Evolutionary conservation across 202 grass and related monocot genomes (phyloP), one percentile per base, ranked within the genome.

Genomic region (Hordeum pubiflorum): DNA sequence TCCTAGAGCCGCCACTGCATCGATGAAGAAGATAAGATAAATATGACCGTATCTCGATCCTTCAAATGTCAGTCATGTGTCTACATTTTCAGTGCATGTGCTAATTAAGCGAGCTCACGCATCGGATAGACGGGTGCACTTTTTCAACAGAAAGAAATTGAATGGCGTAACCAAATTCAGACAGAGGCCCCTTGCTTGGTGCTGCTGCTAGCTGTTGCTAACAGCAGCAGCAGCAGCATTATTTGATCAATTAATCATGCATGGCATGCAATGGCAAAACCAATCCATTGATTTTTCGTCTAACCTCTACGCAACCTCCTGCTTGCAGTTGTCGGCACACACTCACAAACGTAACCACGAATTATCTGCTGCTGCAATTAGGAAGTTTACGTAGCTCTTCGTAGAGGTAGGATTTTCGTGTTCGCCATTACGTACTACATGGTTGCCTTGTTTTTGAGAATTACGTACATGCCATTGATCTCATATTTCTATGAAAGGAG

Each of bases 111-210:
- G 11, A 38, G 9, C 56, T 36, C 39, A 22, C 60, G 59, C 21
- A 27, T 71, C 17, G 36, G 21, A 44, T 70, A 9, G 13, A 29
- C 10, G 9, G 12, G 13, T 39, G 21, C 20, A 38, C 20, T 5
- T 79, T 84, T 73, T 74, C 75, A 79, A 18, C 83, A 18, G 17
- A 11, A 64, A 18, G 17, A 11, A 64, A 7, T 40, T 79, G 10
- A 72, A 52, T 50, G 13, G 29, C 39, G 20, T 2, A 10, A 50
- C 24, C 63, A 15, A 67, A 83, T 58, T 33, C 24, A 54, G 46
- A 37, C 9, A 63, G 54, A n/a, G 66, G 54, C 21, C 34, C 21
- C n/a, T 59, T 69, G 36, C 17, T 39, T 22, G 27, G 5, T 26
- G 18, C 3, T 41, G 43, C 27, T 37, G 41, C 66, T 33, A 12